Percentiles rank a stretch among this genome's conserved stretches.
These are phyloP conservation scores for Kurtzmaniella natalensis DNA, from an alignment of 1,139 yeast genomes.

Conservation along the genomic window DNA sequence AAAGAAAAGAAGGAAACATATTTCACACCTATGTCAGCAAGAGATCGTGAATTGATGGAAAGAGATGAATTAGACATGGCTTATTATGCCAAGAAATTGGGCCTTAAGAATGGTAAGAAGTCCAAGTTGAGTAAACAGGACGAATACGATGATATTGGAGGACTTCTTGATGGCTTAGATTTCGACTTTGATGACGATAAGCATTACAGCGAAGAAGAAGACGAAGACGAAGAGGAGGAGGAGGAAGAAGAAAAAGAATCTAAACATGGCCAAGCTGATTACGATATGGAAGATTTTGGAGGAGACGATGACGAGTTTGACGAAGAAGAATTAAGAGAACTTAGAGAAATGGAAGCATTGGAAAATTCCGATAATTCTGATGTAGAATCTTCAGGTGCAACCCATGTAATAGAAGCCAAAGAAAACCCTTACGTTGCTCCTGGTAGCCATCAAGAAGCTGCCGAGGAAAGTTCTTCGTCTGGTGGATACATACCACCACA, in stretches of 20 bases:
- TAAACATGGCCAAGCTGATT: slow-evolving; percentile 15
- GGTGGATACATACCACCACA: slow-evolving; percentile 82
- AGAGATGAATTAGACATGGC: slow-evolving; percentile 77
- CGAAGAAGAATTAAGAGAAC: slow-evolving; percentile 46
- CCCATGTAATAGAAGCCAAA: slow-evolving; percentile 26
- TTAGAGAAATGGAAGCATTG: slow-evolving; percentile 11
- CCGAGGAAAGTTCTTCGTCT: slow-evolving; percentile 12
- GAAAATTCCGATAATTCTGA: slow-evolving; percentile 19
- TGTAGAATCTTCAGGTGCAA: slow-evolving; percentile 20
- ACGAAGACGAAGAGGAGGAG: slow-evolving; percentile 13
- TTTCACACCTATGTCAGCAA: slow-evolving; percentile 4
- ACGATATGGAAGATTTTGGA: slow-evolving; percentile 15
- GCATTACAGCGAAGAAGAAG: slow-evolving; percentile 15
- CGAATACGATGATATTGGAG: slow-evolving; percentile 70
- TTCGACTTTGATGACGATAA: slow-evolving; percentile 39
- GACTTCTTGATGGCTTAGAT: slow-evolving; percentile 74
- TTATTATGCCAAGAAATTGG: slow-evolving; percentile 79
- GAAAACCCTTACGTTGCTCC: slow-evolving; percentile 93
- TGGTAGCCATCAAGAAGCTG: slow-evolving; percentile 10
- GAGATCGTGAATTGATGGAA: slow-evolving; percentile 40
- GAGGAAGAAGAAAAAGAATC: slow-evolving; percentile 14
- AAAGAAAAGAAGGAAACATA: slow-evolving; percentile 10
- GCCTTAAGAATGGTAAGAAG: slow-evolving; percentile 53
- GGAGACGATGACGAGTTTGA: slow-evolving; percentile 15
- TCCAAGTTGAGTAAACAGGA: slow-evolving; percentile 42